These are phyloP conservation scores for Penicillium cosmopolitanum DNA, from an alignment of 495 filamentous ascomycete genomes.

Conservation along the genomic window DNA sequence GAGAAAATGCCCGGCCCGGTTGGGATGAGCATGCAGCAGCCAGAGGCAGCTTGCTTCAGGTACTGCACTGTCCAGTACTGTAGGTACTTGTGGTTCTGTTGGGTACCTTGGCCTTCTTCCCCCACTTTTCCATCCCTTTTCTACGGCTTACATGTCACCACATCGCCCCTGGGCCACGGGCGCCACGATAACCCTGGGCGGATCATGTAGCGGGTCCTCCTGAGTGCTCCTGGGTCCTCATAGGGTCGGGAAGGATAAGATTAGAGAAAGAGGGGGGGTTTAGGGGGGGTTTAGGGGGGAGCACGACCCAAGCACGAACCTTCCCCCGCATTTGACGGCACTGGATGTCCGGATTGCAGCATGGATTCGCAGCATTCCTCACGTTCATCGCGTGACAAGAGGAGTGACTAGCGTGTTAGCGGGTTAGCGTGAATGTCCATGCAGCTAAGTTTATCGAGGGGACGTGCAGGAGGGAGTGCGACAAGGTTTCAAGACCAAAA, in stretches of 20 bases:
- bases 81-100: conserved; percentile 1
- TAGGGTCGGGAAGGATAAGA: conserved; percentile 3
- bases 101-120: neutral
- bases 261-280: neutral
- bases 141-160: neutral
- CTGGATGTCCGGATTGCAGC: neutral
- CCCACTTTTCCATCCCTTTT: conserved; percentile 2
- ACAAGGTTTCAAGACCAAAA: neutral
- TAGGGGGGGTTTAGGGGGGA: too few species aligned
- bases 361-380: conserved; percentile 10
- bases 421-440: neutral
- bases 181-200: conserved; percentile 5
- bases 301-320: conserved; percentile 4
- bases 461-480: conserved; percentile 9
- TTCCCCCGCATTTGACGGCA: conserved; percentile 20
- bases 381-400: conserved; percentile 15
- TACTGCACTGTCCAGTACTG: neutral
- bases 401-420: too few species aligned
- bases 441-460: conserved; percentile 8
- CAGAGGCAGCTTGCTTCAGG: neutral
- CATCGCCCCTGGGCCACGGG: conserved; percentile 1
- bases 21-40: neutral
- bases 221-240: neutral
- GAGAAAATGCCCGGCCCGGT: neutral
- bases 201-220: conserved; percentile 9